Evolutionary conservation across 1,284 basidiomycete species (phyloP), one percentile per base, ranked within the genome.

Genomic region (Boletus hoseneyae): DNA sequence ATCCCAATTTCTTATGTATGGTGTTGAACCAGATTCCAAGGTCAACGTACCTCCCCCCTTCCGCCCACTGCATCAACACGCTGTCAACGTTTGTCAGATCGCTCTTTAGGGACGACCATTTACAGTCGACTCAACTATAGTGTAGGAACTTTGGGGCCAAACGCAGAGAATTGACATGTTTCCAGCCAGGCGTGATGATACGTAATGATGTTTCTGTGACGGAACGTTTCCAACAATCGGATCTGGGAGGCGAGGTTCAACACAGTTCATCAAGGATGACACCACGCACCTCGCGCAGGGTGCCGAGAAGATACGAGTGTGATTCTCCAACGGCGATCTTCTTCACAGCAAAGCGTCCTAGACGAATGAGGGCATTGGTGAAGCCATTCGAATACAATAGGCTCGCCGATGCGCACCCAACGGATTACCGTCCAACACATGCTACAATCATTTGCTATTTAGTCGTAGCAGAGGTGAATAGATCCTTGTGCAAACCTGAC

Each of bases 171-270:
- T 52, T 85, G 85, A 43, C 78, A 80, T 0, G 79, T 76, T 65
- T 97, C 94, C 16, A 97, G 80, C 94, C 94, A 97, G 0, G 93
- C 85, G 60, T 97, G 94, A 67, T 97, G 94, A 63, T 97, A 97
- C 15, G 90, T 92, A 54, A 97, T 82, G 57, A 97, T 93, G 57
- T 97, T 96, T 4, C 86, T 88, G 70, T 97, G 94, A 47, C 87
- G 83, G 4, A 97, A 73, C n/a, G 80, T 76, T 64, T 97, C 93
- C 45, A 97, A 73, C 6, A 95, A 73, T 42, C 88, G 84, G 37
- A 93, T 87, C 80, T 87, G 54, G 33, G 23, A 32, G 13, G 18
- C 10, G 21, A 47, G 44, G 13, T 40, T 45, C 21, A 40, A 35
- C 6, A 1, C 25, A 4, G 10, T 21, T 19, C 8, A n/a, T 36